Percentiles rank a stretch among this genome's conserved stretches.
phyloP scores from a whole-genome alignment of 345 rosid species.

The Pugionium dolabratum region DNA sequence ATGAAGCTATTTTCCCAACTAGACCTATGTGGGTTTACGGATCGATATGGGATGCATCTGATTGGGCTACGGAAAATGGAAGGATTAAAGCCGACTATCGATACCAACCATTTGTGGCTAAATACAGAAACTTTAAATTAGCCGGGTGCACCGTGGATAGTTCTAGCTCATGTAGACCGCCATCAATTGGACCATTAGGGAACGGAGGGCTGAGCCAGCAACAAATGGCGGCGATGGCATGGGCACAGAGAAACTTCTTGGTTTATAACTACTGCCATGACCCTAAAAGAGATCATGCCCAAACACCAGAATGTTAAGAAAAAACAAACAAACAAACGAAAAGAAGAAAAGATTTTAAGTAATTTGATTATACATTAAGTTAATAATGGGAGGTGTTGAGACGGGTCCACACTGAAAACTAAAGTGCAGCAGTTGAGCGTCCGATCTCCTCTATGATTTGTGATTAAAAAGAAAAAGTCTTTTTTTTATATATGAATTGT shows the following conservation, averaged over 20 bases:
- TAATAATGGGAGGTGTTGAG: constrained; percentile 39
- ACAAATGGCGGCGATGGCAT: constrained; percentile 62
- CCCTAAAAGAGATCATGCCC: constrained; percentile 69
- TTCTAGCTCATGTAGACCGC: constrained; percentile 51
- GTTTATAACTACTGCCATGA: constrained; percentile 84
- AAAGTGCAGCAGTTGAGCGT: constrained; percentile 38
- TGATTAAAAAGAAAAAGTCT: constrained; percentile 9
- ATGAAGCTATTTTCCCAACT: constrained; percentile 62
- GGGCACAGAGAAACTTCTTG: constrained; percentile 74
- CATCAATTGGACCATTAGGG: constrained; percentile 49
- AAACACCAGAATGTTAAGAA: constrained; percentile 78
- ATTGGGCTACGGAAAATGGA: constrained; percentile 95
- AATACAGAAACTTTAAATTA: constrained; percentile 62
- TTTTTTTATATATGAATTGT: constrained; percentile 2
- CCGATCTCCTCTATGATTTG: constrained; percentile 40
- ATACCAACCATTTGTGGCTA: constrained; percentile 79
- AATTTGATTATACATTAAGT: constrained; percentile 7
- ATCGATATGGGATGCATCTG: constrained; percentile 91
- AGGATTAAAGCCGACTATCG: constrained; percentile 71
- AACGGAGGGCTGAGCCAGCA: constrained; percentile 54
- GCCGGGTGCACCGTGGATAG: constrained; percentile 52
- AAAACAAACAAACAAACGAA: constrained; percentile 8
- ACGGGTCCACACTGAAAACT: constrained; percentile 39
- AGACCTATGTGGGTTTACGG: constrained; percentile 88
- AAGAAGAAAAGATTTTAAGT: constrained; percentile 12